A percentile compares a stretch with the other conserved stretches of the same genome.
Conservation (phyloP, 495 filamentous ascomycete species). For the Aspergillus affinis region DNA sequence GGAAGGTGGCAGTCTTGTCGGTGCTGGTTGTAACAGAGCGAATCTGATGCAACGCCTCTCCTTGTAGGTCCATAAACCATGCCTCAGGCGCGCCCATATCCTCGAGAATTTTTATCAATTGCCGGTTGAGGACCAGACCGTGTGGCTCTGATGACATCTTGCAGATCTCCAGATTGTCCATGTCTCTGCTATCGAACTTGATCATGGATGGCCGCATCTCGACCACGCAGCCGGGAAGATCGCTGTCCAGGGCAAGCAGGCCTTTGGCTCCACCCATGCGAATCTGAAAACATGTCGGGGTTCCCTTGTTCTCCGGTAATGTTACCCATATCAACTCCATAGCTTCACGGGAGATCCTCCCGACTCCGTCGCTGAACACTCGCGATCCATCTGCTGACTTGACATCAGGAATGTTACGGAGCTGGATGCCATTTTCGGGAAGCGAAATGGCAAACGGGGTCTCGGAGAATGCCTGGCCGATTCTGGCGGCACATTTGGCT, state of each 20-base stretch:
- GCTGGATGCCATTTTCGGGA: constrained; percentile 16
- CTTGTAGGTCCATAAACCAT: constrained; percentile 63
- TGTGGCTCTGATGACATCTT: constrained; percentile 63
- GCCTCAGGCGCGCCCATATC: constrained; percentile 57
- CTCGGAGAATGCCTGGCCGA: constrained; percentile 82
- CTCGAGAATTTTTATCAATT: constrained; percentile 80
- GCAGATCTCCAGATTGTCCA: constrained; percentile 69
- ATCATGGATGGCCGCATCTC: constrained; percentile 70
- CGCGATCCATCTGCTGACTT: constrained; percentile 34
- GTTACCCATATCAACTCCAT: constrained; percentile 36
- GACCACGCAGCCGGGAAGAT: constrained; percentile 53
- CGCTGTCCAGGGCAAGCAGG: constrained; percentile 65
- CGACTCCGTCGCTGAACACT: constrained; percentile 79
- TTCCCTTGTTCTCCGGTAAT: constrained; percentile 28
- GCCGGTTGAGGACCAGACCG: constrained; percentile 69
- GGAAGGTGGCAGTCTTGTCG: constrained; percentile 60
- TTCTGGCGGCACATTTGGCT: constrained; percentile 75
- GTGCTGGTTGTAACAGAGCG: constrained; percentile 52
- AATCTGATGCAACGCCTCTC: constrained; percentile 54
- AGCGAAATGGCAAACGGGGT: constrained; percentile 52
- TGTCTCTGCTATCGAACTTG: constrained; percentile 64
- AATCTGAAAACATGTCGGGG: constrained; percentile 62
- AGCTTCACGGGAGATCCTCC: constrained; percentile 61
- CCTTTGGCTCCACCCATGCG: constrained; percentile 64
- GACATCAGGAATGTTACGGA: constrained; percentile 41